A percentile compares a stretch with the other conserved stretches of the same genome.
Conservation (phyloP, 2,329 filamentous ascomycete genomes). For the Cytospora mali region DNA sequence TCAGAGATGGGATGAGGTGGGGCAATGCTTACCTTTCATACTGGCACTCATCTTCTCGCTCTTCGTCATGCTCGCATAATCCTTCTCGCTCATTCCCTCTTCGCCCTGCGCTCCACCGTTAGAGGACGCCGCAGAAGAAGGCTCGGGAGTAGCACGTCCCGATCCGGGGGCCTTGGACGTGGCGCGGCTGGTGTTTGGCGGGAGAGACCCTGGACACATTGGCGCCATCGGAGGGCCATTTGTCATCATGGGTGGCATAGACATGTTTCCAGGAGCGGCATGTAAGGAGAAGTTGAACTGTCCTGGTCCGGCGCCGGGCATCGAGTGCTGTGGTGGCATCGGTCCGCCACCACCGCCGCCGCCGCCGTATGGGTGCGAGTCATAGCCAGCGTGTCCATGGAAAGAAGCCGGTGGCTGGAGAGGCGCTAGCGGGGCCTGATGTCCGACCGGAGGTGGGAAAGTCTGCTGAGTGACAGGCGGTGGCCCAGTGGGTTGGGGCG, state of each 20-base stretch:
- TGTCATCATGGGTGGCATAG: constrained; percentile 23
- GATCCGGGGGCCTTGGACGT: constrained; percentile 33
- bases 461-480: constrained; percentile 8
- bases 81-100: constrained; percentile 46
- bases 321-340: constrained; percentile 10
- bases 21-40: constrained; percentile 63
- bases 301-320: constrained; percentile 19
- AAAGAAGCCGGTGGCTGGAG: constrained; percentile 26
- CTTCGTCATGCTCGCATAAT: constrained; percentile 64
- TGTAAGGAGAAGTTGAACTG: constrained; percentile 23
- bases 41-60: constrained; percentile 68
- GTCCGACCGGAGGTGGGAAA: constrained; percentile 7
- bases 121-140: constrained; percentile 34
- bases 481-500: constrained; percentile 21
- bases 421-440: constrained; percentile 15
- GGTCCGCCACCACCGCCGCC: not conserved
- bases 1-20: not conserved
- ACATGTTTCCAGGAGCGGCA: constrained; percentile 16
- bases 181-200: constrained; percentile 16
- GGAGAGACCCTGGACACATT: constrained; percentile 22
- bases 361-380: constrained; percentile 20
- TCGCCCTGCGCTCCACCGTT: constrained; percentile 40
- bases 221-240: constrained; percentile 10
- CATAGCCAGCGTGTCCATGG: constrained; percentile 23
- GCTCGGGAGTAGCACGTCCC: constrained; percentile 35